Percentiles rank a stretch among this genome's conserved stretches.
phyloP scores from a whole-genome alignment of 768 basidiomycete species.

The Mycena galericulata region DNA sequence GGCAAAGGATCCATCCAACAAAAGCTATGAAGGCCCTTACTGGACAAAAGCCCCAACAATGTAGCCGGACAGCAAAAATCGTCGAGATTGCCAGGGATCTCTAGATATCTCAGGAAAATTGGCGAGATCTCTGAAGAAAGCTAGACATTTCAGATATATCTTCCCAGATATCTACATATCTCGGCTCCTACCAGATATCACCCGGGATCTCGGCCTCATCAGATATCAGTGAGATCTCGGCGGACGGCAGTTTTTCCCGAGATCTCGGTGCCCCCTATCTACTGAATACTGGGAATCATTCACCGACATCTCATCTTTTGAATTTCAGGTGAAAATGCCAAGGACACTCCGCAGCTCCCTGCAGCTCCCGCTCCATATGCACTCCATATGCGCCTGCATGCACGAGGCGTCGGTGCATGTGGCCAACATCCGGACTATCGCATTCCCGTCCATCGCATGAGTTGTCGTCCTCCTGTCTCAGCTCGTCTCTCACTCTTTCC shows the following conservation, averaged over 20 bases:
- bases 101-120: not conserved
- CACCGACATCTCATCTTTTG: not conserved
- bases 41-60: not conserved
- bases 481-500: not conserved
- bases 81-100: not conserved
- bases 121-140: not conserved
- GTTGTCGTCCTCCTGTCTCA: not conserved
- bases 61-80: not conserved
- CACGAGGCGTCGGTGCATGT: too few relatives aligned
- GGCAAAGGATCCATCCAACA: too few relatives aligned
- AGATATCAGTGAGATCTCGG: not conserved
- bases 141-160: not conserved
- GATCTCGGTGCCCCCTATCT: not conserved
- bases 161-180: too few relatives aligned
- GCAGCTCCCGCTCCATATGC: not conserved
- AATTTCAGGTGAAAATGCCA: not conserved
- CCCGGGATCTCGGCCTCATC: not conserved
- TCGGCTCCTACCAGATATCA: too few relatives aligned
- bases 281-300: not conserved
- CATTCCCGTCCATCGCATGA: too few relatives aligned
- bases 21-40: conserved; percentile 10
- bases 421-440: too few relatives aligned
- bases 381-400: too few relatives aligned
- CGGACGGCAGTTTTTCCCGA: not conserved
- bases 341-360: too few relatives aligned